These are phyloP conservation scores for Cetradonia linearis DNA, from an alignment of 495 filamentous ascomycete genomes.

Conservation along the genomic window DNA sequence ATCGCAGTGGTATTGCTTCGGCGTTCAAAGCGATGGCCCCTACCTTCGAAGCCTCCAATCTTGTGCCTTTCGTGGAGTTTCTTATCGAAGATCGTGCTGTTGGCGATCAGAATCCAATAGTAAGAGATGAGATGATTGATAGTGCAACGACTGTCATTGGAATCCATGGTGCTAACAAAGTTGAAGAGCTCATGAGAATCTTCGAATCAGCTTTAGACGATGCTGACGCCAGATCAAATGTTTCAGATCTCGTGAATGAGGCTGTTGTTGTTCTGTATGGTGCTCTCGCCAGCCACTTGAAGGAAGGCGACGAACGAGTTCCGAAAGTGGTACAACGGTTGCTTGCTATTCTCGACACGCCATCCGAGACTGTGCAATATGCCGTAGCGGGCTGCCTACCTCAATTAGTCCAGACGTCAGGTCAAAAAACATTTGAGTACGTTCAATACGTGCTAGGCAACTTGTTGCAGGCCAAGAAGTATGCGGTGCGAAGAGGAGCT, in stretches of 20 bases:
- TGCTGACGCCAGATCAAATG: conserved; percentile 66
- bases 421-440: conserved; percentile 66
- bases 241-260: conserved; percentile 81
- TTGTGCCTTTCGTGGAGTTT: conserved; percentile 72
- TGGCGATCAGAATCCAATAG: conserved; percentile 62
- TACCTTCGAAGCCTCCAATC: conserved; percentile 53
- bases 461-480: conserved; percentile 73
- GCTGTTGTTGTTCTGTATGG: conserved; percentile 96
- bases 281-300: conserved; percentile 78
- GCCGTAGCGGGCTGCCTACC: conserved; percentile 90
- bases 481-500: conserved; percentile 80
- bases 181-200: conserved; percentile 84
- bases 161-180: conserved; percentile 61
- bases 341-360: conserved; percentile 76
- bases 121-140: conserved; percentile 86
- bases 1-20: conserved; percentile 73
- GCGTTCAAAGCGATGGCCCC: conserved; percentile 72
- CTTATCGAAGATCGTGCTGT: conserved; percentile 76
- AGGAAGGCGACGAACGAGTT: conserved; percentile 69
- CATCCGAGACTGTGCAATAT: conserved; percentile 94
- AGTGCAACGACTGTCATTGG: conserved; percentile 75
- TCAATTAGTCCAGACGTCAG: conserved; percentile 70
- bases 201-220: conserved; percentile 77
- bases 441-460: conserved; percentile 69
- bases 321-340: conserved; percentile 76